These are phyloP conservation scores for Botryotinia convoluta DNA, from an alignment of 2,329 filamentous ascomycete genomes.

Conservation along the genomic window DNA sequence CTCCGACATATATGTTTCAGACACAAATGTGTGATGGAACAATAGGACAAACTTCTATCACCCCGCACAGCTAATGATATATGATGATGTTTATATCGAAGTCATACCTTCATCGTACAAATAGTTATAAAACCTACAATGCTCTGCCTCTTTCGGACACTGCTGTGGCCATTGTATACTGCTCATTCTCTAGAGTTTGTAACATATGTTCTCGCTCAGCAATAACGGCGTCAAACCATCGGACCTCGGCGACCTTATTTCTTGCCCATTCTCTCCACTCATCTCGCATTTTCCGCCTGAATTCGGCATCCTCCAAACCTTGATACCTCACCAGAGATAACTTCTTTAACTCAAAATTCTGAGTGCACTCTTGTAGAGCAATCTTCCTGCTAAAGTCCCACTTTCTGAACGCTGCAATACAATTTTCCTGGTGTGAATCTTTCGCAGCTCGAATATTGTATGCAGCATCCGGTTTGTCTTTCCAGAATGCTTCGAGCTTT, in stretches of 20 bases:
- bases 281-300: too few relatives aligned
- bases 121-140: background rate
- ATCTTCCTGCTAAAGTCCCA: background rate
- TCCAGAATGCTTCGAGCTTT: slow-evolving; percentile 43
- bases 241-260: background rate
- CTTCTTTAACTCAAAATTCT: background rate
- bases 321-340: background rate
- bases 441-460: slow-evolving; percentile 45
- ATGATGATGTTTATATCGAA: background rate
- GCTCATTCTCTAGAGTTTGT: background rate
- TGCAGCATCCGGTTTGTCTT: slow-evolving; percentile 38
- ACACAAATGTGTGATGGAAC: slow-evolving; percentile 1
- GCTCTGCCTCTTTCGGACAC: background rate
- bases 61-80: background rate
- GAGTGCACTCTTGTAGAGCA: background rate
- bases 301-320: too few relatives aligned
- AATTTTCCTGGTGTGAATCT: slow-evolving; percentile 17
- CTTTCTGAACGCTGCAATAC: background rate
- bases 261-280: slow-evolving; percentile 1
- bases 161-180: background rate
- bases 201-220: background rate
- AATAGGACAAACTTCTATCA: background rate
- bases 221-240: slow-evolving; percentile 4
- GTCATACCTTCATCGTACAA: background rate
- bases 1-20: background rate